Conservation (phyloP, 768 basidiomycete species). For the Hericium rajendrae region DNA sequence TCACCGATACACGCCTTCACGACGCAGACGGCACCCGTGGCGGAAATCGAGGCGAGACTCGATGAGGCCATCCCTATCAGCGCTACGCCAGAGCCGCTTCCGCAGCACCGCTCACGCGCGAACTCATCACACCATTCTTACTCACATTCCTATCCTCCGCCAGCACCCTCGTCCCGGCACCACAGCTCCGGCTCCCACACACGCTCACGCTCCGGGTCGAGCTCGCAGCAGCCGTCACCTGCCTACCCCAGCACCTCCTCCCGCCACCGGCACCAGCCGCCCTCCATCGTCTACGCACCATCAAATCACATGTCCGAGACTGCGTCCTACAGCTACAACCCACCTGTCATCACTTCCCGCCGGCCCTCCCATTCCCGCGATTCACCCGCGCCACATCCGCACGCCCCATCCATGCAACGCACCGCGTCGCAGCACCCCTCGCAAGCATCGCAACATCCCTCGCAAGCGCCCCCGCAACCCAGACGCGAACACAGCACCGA, state of each 20-base stretch:
- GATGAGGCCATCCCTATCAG: not conserved
- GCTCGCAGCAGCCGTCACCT: not conserved
- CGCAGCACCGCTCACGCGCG: not conserved
- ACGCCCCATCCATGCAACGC: not conserved
- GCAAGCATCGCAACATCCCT: not conserved
- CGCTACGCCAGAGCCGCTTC: not conserved
- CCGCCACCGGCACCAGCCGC: constrained; percentile 3
- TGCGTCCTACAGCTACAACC: constrained; percentile 10
- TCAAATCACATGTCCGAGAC: constrained; percentile 3
- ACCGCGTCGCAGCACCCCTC: not conserved
- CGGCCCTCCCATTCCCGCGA: not conserved
- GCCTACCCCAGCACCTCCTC: not conserved
- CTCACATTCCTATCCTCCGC: not conserved
- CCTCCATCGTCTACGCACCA: constrained; percentile 11
- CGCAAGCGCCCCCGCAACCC: not conserved
- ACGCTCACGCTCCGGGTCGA: not conserved
- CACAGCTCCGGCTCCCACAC: not conserved
- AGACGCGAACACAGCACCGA: not conserved
- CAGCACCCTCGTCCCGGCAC: not conserved
- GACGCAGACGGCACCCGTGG: not conserved
- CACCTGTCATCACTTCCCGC: constrained; percentile 7
- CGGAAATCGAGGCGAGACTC: not conserved
- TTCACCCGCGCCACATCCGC: not conserved
- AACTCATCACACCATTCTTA: not conserved
- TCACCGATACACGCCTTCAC: not conserved